Conservation (phyloP, 139 green algal genomes). For the Chara braunii region DNA sequence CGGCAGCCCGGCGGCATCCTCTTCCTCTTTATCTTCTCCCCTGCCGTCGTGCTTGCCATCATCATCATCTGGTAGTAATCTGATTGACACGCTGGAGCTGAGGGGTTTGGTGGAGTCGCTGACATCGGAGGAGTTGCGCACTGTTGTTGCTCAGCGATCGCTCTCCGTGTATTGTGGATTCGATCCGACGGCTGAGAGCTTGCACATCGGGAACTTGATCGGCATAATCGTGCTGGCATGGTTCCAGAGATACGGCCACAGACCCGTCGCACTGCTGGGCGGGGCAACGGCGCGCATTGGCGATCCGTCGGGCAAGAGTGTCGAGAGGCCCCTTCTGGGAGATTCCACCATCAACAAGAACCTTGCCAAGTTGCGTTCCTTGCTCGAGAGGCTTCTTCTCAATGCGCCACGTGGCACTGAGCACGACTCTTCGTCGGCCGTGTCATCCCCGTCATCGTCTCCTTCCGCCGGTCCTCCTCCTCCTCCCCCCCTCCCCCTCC, state of each 20-base stretch:
- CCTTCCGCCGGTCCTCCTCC: background rate
- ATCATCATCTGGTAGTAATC: no score
- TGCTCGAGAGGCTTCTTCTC: slow-evolving; percentile 22
- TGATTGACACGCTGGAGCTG: slow-evolving; percentile 61
- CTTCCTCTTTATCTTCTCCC: no score
- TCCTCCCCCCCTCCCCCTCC: slow-evolving; percentile 33
- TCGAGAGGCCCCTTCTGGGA: slow-evolving; percentile 79
- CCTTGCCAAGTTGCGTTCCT: slow-evolving; percentile 37
- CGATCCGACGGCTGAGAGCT: slow-evolving; percentile 86
- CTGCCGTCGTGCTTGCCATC: no score
- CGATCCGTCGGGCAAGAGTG: slow-evolving; percentile 73
- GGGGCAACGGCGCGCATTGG: slow-evolving; percentile 86
- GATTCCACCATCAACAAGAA: slow-evolving; percentile 80
- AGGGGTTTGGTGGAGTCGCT: slow-evolving; percentile 67
- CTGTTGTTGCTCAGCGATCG: background rate
- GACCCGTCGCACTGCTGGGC: slow-evolving; percentile 73
- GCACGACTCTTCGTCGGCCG: background rate
- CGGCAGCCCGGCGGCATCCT: no score
- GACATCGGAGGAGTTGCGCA: slow-evolving; percentile 49
- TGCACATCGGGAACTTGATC: slow-evolving; percentile 94
- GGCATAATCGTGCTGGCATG: slow-evolving; percentile 94
- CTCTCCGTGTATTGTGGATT: slow-evolving; percentile 93
- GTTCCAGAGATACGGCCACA: slow-evolving; percentile 87
- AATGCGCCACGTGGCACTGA: background rate
- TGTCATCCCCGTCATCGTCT: background rate